Evolutionary conservation across 2,329 filamentous ascomycete genomes (phyloP).

Genomic region (Fusarium torulosum): DNA sequence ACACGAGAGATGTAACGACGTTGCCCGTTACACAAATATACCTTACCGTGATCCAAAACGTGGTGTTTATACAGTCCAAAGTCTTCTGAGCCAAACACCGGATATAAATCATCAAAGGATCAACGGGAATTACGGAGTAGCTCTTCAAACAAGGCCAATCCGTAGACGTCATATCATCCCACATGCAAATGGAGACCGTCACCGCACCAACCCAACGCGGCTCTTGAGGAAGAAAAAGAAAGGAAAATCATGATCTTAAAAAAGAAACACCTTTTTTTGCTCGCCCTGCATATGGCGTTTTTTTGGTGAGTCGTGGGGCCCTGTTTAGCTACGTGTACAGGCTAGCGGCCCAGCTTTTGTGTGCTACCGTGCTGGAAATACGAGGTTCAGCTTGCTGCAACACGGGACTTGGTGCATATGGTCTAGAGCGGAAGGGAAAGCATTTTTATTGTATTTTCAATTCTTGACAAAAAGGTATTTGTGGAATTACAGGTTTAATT

Average conservation of each 20-base stretch:
- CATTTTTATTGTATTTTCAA: not conserved
- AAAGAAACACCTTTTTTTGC: not conserved
- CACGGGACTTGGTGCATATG: slow-evolving; percentile 33
- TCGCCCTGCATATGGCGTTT: slow-evolving; percentile 15
- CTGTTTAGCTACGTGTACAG: slow-evolving; percentile 35
- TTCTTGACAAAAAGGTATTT: not conserved
- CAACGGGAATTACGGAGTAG: not conserved
- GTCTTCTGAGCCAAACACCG: too few relatives aligned
- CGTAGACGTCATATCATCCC: not conserved
- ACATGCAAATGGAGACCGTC: not conserved
- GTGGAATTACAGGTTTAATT: not conserved
- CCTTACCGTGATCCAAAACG: not conserved
- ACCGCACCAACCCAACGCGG: slow-evolving; percentile 24
- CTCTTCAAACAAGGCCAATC: not conserved
- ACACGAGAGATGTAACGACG: slow-evolving; percentile 1
- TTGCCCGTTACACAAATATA: not conserved
- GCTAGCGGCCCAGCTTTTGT: slow-evolving; percentile 4
- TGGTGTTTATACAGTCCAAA: not conserved
- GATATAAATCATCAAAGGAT: not conserved
- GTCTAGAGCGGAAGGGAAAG: not conserved
- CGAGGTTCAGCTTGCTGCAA: slow-evolving; percentile 37
- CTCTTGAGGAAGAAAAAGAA: not conserved
- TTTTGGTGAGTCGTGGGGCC: slow-evolving; percentile 6
- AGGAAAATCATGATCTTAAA: slow-evolving; percentile 9
- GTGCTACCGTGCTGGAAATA: slow-evolving; percentile 18